A percentile compares a stretch with the other conserved stretches of the same genome.
Conservation (phyloP, 805 yeast species). For the Pichia cephalocereana region DNA sequence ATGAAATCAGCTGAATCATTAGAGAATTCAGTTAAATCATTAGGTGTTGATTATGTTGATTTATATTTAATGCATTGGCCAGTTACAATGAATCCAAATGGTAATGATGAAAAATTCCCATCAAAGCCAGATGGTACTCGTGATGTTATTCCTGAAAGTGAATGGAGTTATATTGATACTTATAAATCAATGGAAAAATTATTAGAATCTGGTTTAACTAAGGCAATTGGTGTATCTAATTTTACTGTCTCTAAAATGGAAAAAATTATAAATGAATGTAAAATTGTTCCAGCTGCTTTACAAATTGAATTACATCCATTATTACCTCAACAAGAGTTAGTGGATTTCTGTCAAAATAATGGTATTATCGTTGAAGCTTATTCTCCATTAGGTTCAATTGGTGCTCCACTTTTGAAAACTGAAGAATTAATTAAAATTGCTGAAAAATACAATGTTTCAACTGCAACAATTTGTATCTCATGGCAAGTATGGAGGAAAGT, state of each 20-base stretch:
- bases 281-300: conserved; percentile 55
- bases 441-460: conserved; percentile 31
- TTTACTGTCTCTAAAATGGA: conserved; percentile 48
- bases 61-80: conserved; percentile 67
- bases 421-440: conserved; percentile 36
- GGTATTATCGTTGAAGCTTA: conserved; percentile 63
- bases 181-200: conserved; percentile 59
- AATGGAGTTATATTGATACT: conserved; percentile 42
- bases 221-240: conserved; percentile 75
- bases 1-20: conserved; percentile 37
- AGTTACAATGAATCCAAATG: conserved; percentile 29
- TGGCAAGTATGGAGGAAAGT: conserved; percentile 52
- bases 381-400: conserved; percentile 64
- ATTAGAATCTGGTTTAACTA: conserved; percentile 42
- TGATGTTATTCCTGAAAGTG: conserved; percentile 22
- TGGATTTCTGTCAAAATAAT: conserved; percentile 42
- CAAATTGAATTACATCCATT: conserved; percentile 75
- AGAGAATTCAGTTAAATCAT: conserved; percentile 38
- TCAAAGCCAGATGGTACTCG: conserved; percentile 26
- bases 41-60: conserved; percentile 55
- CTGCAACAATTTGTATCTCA: conserved; percentile 45
- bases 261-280: conserved; percentile 43
- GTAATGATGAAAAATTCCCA: conserved; percentile 31
- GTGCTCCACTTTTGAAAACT: conserved; percentile 44
- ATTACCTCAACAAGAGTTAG: conserved; percentile 55